Base-by-base conservation (phyloP, 176 grass and related monocot species). In the Cenchrus purpureus region DNA sequence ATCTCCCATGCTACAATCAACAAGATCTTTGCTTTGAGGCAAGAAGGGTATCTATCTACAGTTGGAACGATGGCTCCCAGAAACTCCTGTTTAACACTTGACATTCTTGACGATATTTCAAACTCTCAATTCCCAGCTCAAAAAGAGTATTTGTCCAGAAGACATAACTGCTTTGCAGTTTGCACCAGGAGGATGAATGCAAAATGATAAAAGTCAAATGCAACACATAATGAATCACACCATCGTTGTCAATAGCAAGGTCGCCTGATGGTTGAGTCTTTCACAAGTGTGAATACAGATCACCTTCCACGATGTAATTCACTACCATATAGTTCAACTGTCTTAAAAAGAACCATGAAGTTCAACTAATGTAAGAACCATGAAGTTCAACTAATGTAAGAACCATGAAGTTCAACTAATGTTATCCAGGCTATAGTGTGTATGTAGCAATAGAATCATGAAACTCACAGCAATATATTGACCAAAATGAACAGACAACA, bases 401-500 rank as follows among this genome's bases (percentile, higher is more conserved):
- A 34, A 34, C 34, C 7, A 60, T 43, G 56, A 12, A 70, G 45
- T 53, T 79, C 49, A 79, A 79, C 1, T 58, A 65, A 4, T 46
- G 13, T 9, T 55, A 62, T 62, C n/a, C 51, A 29, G 20, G 54
- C 63, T 70, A 25, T 4, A 76, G 7, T 10, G 51, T 64, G n/a
- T 42, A 69, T 74, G 49, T 6, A 54, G 10, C 56, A 45, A 79
- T 58, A 10, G 3, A 4, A 58, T 70, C 19, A 70, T 74, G 79
- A 83, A 63, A 78, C 29, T 29, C 67, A 29, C 68, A 76, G 1
- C 25, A 84, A 85, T 61, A 74, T 68, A 75, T 66, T 19, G 52
- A 49, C 20, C 20, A 14, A 71, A 85, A 76, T 71, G 57, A 68
- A 83, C 20, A 71, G 3, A 78, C 7, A 68, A 79, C 5, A 60